Evolutionary conservation across 306 rosid species (phyloP).

Genomic region (Ammopiptanthus mongolicus): DNA sequence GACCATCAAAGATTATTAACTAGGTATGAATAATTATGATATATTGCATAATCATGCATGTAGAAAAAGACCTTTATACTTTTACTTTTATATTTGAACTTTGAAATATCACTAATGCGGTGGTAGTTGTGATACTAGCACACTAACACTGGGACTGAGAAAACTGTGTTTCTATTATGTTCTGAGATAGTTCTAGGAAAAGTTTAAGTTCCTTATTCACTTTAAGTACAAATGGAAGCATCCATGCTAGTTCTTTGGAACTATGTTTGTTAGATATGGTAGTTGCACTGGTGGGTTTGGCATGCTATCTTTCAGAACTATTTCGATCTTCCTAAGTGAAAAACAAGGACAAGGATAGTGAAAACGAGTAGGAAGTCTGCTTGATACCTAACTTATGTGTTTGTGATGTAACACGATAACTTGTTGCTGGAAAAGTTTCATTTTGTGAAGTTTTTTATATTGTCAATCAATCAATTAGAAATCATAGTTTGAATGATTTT

Average conservation of each 20-base stretch:
- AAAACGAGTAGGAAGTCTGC: background rate
- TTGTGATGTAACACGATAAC: no score
- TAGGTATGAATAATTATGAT: no score
- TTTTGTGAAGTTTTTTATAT: no score
- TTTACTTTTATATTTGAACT: background rate
- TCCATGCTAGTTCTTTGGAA: background rate
- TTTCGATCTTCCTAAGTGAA: background rate
- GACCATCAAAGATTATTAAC: no score
- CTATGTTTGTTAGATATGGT: background rate
- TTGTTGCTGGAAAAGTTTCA: no score
- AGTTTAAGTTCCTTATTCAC: background rate
- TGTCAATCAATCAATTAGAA: no score
- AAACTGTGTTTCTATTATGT: background rate
- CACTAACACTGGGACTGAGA: background rate
- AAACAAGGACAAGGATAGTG: background rate
- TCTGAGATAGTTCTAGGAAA: background rate
- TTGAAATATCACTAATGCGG: background rate
- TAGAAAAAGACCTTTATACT: background rate
- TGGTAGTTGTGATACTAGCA: background rate
- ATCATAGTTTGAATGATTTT: no score
- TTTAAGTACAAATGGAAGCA: background rate
- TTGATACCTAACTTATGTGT: background rate
- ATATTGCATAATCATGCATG: background rate
- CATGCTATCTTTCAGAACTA: background rate
- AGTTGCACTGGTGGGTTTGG: constrained; percentile 1